Percentiles rank a stretch among this genome's conserved stretches.
Evolutionary conservation across 805 yeast species (phyloP).

Genomic region (Deakozyma indianensis): DNA sequence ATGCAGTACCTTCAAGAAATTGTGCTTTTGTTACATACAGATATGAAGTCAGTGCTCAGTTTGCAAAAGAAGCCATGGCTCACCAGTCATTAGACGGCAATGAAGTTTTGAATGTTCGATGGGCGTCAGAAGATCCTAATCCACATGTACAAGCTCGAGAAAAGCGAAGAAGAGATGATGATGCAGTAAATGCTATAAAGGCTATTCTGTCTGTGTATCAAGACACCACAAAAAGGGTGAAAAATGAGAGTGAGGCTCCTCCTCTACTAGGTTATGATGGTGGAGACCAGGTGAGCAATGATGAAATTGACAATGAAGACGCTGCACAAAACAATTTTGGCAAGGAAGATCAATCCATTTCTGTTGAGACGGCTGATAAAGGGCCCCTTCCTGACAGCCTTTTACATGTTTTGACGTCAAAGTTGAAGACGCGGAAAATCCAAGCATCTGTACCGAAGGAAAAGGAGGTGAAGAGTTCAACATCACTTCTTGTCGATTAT

Average conservation of each 20-base stretch:
- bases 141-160: constrained; percentile 44
- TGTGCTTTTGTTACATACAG: constrained; percentile 69
- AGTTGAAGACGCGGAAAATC: too few species aligned
- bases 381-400: too few species aligned
- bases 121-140: constrained; percentile 88
- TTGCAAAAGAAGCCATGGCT: constrained; percentile 91
- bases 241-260: neutral
- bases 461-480: too few species aligned
- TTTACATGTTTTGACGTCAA: too few species aligned
- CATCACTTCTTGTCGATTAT: neutral
- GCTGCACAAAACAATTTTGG: too few species aligned
- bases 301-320: too few species aligned
- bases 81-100: constrained; percentile 57
- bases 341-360: too few species aligned
- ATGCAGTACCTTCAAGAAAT: constrained; percentile 44
- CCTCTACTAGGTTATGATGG: neutral
- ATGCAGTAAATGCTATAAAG: neutral
- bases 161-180: constrained; percentile 14
- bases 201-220: neutral
- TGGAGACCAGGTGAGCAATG: neutral
- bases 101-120: constrained; percentile 56
- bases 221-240: neutral
- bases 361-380: too few species aligned
- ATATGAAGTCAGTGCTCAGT: constrained; percentile 68
- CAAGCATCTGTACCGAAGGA: too few species aligned